Percentiles rank a stretch among this genome's conserved stretches.
phyloP scores from a whole-genome alignment of 2,329 filamentous ascomycete genomes.

The Phoma herbarum region DNA sequence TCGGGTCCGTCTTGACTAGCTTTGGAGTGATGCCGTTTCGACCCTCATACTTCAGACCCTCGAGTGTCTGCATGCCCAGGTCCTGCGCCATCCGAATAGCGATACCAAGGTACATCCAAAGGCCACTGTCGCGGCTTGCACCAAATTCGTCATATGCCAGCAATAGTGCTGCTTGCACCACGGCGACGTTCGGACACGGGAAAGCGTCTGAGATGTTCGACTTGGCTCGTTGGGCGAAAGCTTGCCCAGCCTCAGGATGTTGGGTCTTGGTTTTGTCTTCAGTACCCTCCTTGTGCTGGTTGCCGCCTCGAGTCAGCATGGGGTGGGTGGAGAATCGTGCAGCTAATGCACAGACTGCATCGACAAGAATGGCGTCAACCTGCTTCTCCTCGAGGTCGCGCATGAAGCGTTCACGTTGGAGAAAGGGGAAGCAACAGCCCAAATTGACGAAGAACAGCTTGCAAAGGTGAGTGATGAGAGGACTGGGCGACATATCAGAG shows the following conservation, averaged over 20 bases:
- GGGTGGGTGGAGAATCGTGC: constrained; percentile 77
- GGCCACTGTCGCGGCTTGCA: constrained; percentile 83
- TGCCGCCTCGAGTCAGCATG: constrained; percentile 59
- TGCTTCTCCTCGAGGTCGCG: constrained; percentile 81
- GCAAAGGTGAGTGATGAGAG: constrained; percentile 78
- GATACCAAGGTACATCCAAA: constrained; percentile 94
- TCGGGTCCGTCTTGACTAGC: constrained; percentile 56
- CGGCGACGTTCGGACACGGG: constrained; percentile 81
- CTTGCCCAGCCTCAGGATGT: constrained; percentile 74
- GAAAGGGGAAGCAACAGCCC: constrained; percentile 85
- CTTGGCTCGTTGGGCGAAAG: constrained; percentile 83
- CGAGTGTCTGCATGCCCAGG: constrained; percentile 80
- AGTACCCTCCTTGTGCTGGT: constrained; percentile 52
- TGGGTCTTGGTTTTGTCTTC: constrained; percentile 36
- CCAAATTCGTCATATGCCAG: constrained; percentile 92
- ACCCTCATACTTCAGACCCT: constrained; percentile 71
- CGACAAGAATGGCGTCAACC: constrained; percentile 84
- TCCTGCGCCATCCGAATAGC: constrained; percentile 85
- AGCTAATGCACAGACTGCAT: constrained; percentile 83
- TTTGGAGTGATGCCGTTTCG: constrained; percentile 65
- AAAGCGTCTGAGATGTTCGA: constrained; percentile 84
- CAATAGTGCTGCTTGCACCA: constrained; percentile 82
- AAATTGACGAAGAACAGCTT: constrained; percentile 83
- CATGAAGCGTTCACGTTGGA: constrained; percentile 76
- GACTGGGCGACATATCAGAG: constrained; percentile 74